Evolutionary conservation across 352 stramenopile species (phyloP).

Genomic region (Phytophthora melonis): DNA sequence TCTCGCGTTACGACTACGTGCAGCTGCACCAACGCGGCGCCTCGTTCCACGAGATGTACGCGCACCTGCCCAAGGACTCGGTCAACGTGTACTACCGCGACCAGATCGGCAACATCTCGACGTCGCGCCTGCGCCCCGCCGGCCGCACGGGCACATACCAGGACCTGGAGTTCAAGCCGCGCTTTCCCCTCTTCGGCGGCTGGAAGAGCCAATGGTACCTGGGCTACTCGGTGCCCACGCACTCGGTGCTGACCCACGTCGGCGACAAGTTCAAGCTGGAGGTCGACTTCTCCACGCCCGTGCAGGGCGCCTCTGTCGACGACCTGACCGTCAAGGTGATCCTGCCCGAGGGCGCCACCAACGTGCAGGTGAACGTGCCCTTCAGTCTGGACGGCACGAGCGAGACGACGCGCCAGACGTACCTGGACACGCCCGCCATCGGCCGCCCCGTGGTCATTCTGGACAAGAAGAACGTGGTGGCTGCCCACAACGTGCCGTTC

Average conservation of each 20-base stretch:
- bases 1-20: conserved; percentile 90
- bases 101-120: conserved; percentile 92
- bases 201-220: conserved; percentile 93
- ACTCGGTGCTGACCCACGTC: conserved; percentile 74
- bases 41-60: conserved; percentile 82
- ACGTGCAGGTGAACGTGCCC: conserved; percentile 82
- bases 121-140: conserved; percentile 67
- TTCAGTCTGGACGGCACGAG: conserved; percentile 71
- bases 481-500: conserved; percentile 86
- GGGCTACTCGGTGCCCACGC: conserved; percentile 87
- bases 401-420: conserved; percentile 80
- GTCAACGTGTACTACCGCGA: conserved; percentile 93
- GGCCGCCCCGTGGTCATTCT: conserved; percentile 86
- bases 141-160: conserved; percentile 51
- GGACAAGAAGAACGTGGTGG: conserved; percentile 86
- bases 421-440: conserved; percentile 84
- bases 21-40: conserved; percentile 66
- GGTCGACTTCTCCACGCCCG: conserved; percentile 86
- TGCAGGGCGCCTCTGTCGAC: conserved; percentile 75
- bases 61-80: conserved; percentile 75
- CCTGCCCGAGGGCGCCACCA: conserved; percentile 80
- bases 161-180: conserved; percentile 84
- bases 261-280: conserved; percentile 85
- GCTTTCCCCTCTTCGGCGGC: conserved; percentile 90
- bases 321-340: conserved; percentile 91